Base-by-base conservation (phyloP, 495 filamentous ascomycete species). In the Entonaema liquescens region DNA sequence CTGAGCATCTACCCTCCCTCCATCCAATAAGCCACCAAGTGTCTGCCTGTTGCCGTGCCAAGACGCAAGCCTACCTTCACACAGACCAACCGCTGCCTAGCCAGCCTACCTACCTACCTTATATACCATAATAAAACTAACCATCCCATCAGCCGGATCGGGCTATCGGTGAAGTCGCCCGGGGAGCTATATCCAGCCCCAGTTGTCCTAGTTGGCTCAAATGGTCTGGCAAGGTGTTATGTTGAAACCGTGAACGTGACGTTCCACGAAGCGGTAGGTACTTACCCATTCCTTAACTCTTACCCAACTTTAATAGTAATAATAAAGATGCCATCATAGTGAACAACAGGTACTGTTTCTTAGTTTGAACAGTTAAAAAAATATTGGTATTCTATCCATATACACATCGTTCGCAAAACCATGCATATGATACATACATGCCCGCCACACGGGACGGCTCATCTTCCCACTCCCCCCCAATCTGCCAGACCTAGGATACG, bases 391-490 rank as follows among this genome's bases (percentile, higher is more conserved):
- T 69, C 65, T 74, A 72, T 70, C 73, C 73, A 68, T 77, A 74
- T 75, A 77, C 75, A 77, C 61, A 67, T 66, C 65, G 59, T 64
- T 52, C 59, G 29, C 55, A 53, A 35, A 59, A 29, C 53, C 59
- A 72, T 62, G 65, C 69, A 62, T 75, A 73, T 70, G 73, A 66
- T 74, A 77, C 73, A 77, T 62, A 66, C 63, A 47, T 11, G 4
- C 12, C 62, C 67, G 58, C 55, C 62, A 54, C 62, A 44, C 54
- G 47, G 56, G 56, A 68, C 42, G 33, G 50, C 35, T 68, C 65
- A 36, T 65, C 28, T 21, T 9, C 52, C 53, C 40, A 21, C n/a
- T 23, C 59, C 31, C 28, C 8, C 33, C 29, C 64, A 23, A 33
- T 67, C 55, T 33, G 53, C 60, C 47, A 58, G 40, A 28, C 25